Conservation (phyloP, 2,329 filamentous ascomycete genomes). For the Pyrenochaeta sp. region DNA sequence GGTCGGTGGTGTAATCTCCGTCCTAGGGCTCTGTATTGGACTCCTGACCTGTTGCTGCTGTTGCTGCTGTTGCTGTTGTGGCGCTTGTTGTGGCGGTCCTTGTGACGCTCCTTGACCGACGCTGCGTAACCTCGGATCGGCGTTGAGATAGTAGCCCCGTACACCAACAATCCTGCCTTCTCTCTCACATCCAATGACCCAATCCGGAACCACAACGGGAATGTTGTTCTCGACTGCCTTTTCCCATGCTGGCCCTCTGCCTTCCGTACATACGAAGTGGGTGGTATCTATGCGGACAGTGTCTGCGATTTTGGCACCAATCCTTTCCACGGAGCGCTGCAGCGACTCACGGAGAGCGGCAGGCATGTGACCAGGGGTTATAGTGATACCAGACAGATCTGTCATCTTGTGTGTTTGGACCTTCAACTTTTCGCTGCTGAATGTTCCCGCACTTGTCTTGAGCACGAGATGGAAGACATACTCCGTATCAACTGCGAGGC, state of each 20-base stretch:
- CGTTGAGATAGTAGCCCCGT: slow-evolving; percentile 94
- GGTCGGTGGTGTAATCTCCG: slow-evolving; percentile 60
- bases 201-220: slow-evolving; percentile 93
- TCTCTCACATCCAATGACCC: slow-evolving; percentile 95
- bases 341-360: slow-evolving; percentile 75
- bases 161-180: slow-evolving; percentile 93
- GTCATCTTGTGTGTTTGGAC: slow-evolving; percentile 99
- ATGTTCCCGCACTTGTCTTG: slow-evolving; percentile 88
- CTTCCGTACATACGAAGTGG: slow-evolving; percentile 97
- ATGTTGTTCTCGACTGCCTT: slow-evolving; percentile 98
- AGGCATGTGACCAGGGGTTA: slow-evolving; percentile 88
- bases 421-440: slow-evolving; percentile 79
- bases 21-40: slow-evolving; percentile 53
- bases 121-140: slow-evolving; percentile 70
- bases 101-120: slow-evolving; percentile 51
- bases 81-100: slow-evolving; percentile 29
- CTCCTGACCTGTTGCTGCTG: slow-evolving; percentile 32
- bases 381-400: slow-evolving; percentile 91
- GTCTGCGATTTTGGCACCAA: slow-evolving; percentile 91
- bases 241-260: slow-evolving; percentile 88
- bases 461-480: slow-evolving; percentile 94
- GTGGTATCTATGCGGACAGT: slow-evolving; percentile 95
- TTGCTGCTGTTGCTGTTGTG: slow-evolving; percentile 27
- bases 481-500: slow-evolving; percentile 93
- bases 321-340: slow-evolving; percentile 77